Percentiles rank a stretch among this genome's conserved stretches.
Evolutionary conservation across 2,329 filamentous ascomycete species (phyloP).

Genomic region (Sphaerulina vaccinii): DNA sequence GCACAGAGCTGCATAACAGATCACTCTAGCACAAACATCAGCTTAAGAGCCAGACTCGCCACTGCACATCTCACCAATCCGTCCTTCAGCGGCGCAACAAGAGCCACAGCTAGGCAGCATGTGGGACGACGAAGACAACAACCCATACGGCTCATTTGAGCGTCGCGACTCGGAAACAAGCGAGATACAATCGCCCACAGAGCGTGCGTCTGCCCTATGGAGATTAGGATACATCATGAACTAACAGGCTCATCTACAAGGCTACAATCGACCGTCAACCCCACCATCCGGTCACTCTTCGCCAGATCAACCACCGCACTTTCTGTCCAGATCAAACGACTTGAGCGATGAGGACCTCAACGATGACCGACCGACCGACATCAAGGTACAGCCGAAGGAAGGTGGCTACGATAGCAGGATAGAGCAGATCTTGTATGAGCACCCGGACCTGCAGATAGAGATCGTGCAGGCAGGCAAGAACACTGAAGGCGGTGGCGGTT

Average conservation of each 20-base stretch:
- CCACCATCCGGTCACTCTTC: slow-evolving; percentile 71
- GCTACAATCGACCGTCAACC: slow-evolving; percentile 60
- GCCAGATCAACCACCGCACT: slow-evolving; percentile 63
- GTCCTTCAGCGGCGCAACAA: not conserved
- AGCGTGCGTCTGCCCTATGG: slow-evolving; percentile 26
- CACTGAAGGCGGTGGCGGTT: slow-evolving; percentile 83
- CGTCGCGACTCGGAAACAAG: slow-evolving; percentile 77
- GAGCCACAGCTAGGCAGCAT: slow-evolving; percentile 52
- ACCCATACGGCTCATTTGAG: slow-evolving; percentile 93
- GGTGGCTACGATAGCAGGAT: slow-evolving; percentile 92
- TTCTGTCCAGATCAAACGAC: slow-evolving; percentile 52
- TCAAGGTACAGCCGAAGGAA: slow-evolving; percentile 61
- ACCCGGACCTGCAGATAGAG: slow-evolving; percentile 81
- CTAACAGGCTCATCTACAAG: slow-evolving; percentile 34
- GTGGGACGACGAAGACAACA: slow-evolving; percentile 99
- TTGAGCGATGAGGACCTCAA: slow-evolving; percentile 61
- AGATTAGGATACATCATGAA: not conserved
- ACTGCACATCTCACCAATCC: too few relatives aligned
- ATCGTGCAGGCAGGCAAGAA: slow-evolving; percentile 97
- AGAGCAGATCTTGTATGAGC: slow-evolving; percentile 95
- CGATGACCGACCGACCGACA: slow-evolving; percentile 48
- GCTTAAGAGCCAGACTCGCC: not conserved
- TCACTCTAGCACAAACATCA: not conserved
- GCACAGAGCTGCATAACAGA: not conserved
- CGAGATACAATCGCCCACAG: slow-evolving; percentile 43